Percentiles rank a stretch among this genome's conserved stretches.
phyloP scores from a whole-genome alignment of 306 rosid genomes.

The Prunus padus region DNA sequence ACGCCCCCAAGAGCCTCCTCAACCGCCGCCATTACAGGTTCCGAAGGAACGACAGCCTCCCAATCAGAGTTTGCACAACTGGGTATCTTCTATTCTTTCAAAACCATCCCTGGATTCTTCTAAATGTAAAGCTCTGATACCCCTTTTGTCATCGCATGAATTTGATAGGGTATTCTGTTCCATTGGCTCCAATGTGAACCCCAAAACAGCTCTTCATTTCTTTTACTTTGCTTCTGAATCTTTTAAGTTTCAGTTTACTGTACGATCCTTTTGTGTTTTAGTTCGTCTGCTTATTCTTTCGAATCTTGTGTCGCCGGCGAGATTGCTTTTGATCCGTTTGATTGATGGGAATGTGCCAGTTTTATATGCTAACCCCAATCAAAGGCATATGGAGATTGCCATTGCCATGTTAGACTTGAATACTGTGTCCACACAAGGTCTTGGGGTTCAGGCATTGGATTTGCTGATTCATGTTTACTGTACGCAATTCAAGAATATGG shows the following conservation, averaged over 20 bases:
- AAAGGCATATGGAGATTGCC: constrained; percentile 41
- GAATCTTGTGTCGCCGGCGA: constrained; percentile 41
- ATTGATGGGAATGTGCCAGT: constrained; percentile 46
- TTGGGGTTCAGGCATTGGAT: constrained; percentile 49
- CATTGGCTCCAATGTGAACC: constrained; percentile 42
- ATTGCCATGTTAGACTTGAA: constrained; percentile 38
- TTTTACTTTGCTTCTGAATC: constrained; percentile 47
- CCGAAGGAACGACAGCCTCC: constrained; percentile 20
- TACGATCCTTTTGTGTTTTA: constrained; percentile 60
- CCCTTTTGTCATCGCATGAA: constrained; percentile 51
- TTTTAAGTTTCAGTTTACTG: constrained; percentile 51
- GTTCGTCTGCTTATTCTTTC: constrained; percentile 54
- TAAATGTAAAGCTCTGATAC: constrained; percentile 46
- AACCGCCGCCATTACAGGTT: not conserved
- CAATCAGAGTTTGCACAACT: constrained; percentile 14
- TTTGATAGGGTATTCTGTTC: constrained; percentile 53
- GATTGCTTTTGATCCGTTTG: constrained; percentile 49
- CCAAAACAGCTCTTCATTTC: constrained; percentile 51
- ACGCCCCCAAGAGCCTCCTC: not conserved
- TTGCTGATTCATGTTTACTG: constrained; percentile 56
- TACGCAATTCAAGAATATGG: constrained; percentile 46
- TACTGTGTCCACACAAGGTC: not conserved
- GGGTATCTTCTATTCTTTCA: constrained; percentile 53
- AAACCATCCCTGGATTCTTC: constrained; percentile 50
- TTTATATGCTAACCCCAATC: constrained; percentile 22